These are phyloP conservation scores for Aspergillus nanangensis DNA, from an alignment of 495 filamentous ascomycete genomes.

Conservation along the genomic window DNA sequence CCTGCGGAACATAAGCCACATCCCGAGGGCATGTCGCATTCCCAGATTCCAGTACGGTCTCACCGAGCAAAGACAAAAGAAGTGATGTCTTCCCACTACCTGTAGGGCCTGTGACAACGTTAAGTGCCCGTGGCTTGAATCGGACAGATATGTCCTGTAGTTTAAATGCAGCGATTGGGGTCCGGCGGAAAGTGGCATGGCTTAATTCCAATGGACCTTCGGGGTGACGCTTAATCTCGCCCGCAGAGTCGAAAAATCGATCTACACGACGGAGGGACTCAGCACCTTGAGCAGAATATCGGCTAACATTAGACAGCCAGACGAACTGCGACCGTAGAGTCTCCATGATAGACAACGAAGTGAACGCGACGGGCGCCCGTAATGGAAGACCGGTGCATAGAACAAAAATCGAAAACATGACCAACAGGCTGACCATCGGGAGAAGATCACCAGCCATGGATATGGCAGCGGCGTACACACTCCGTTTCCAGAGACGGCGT, in stretches of 20 bases:
- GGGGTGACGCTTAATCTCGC: slow-evolving; percentile 33
- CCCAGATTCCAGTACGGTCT: slow-evolving; percentile 56
- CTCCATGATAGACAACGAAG: slow-evolving; percentile 39
- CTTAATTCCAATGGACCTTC: slow-evolving; percentile 36
- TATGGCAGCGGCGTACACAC: slow-evolving; percentile 30
- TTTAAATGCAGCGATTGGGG: slow-evolving; percentile 29
- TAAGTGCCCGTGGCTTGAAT: slow-evolving; percentile 47
- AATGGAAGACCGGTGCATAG: slow-evolving; percentile 36
- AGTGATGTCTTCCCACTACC: slow-evolving; percentile 63
- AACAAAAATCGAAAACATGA: slow-evolving; percentile 39
- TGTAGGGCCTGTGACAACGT: slow-evolving; percentile 48
- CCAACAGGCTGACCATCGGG: slow-evolving; percentile 36
- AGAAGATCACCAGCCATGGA: slow-evolving; percentile 29
- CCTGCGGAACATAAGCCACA: slow-evolving; percentile 70
- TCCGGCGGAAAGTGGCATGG: slow-evolving; percentile 23
- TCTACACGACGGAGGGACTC: slow-evolving; percentile 45
- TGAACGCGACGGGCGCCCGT: slow-evolving; percentile 45
- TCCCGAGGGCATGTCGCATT: slow-evolving; percentile 71
- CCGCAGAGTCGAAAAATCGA: slow-evolving; percentile 37
- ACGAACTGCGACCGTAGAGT: slow-evolving; percentile 38
- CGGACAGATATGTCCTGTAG: slow-evolving; percentile 42
- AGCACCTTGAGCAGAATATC: slow-evolving; percentile 31
- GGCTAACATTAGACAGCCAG: slow-evolving; percentile 33
- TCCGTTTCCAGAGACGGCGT: slow-evolving; percentile 40
- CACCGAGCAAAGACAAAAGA: slow-evolving; percentile 65